Base-by-base conservation (phyloP, 495 filamentous ascomycete species). In the Trichoderma orchidacearum region DNA sequence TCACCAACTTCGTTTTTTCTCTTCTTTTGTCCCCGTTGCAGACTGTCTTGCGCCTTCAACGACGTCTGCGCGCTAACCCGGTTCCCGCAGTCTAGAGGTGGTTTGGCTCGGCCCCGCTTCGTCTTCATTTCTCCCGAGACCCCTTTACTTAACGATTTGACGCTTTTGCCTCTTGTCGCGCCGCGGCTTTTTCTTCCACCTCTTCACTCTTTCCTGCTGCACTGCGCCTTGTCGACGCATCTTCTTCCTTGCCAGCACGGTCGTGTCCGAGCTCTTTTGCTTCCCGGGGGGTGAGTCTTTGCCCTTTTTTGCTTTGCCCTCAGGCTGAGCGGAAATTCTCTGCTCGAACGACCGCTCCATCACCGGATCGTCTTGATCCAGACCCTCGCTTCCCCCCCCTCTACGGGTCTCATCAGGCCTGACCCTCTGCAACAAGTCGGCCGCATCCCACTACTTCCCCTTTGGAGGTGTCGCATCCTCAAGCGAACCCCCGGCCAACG, bases 61-160 rank as follows among this genome's bases (percentile, higher is more conserved):
- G 34, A 36, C 34, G 17, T 36, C 41, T 48, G 41, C 21, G 21
- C 41, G 41, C 41, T 48, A 48, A 48, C 21, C 41, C 41, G 41
- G 21, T 48, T 48, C 41, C 41, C 41, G 41, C 41, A 3, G n/a
- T n/a, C n/a, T n/a, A 13, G 9, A 36, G 34, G 12, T 48, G 41
- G 21, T 48, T 48, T 48, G 41, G 41, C 41, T 27, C 41, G 41
- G 41, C 41, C 41, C 41, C 41, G 41, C 41, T 48, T 48, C 41
- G 41, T 48, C 41, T 27, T 48, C 41, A 48, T 48, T 48, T 48
- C 41, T 48, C 41, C 41, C 41, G 41, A 48, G 41, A 48, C 41
- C 41, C 41, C 41, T 48, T 48, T 48, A 48, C 21, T 27, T 48
- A 23, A 48, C 41, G 41, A 48, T 48, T 48, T 23, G 41, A 48